phyloP scores from a whole-genome alignment of 192 early-diverging fungal species.

The Entomortierella chlamydospora region DNA sequence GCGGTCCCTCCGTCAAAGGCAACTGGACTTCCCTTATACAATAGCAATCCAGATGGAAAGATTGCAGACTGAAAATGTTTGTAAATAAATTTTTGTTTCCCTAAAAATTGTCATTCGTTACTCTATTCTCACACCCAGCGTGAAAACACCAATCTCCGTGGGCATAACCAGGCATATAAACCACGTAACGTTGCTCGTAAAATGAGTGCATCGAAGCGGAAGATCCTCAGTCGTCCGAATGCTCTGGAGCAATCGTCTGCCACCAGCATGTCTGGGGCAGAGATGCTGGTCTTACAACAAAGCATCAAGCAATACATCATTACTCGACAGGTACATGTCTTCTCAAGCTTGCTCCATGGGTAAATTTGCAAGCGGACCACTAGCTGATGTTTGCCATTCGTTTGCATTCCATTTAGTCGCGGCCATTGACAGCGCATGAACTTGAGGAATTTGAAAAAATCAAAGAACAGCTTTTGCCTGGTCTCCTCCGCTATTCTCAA shows the following conservation, averaged over 20 bases:
- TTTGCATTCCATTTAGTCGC: background rate
- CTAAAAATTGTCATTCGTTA: too few species aligned
- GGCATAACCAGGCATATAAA: too few species aligned
- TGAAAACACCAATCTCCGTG: too few species aligned
- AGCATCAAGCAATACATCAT: conserved; percentile 36
- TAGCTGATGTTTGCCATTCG: background rate
- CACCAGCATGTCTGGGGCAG: conserved; percentile 22
- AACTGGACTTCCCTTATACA: conserved; percentile 32
- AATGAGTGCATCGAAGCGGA: background rate
- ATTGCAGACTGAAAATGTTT: conserved; percentile 20
- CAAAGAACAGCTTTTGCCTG: conserved; percentile 18
- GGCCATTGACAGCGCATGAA: conserved; percentile 25
- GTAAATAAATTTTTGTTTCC: too few species aligned
- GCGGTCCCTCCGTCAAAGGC: conserved; percentile 7
- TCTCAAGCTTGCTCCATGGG: background rate
- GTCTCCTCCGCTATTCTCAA: conserved; percentile 27
- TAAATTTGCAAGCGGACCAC: background rate
- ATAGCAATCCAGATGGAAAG: conserved; percentile 47
- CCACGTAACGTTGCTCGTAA: background rate
- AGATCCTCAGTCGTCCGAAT: background rate
- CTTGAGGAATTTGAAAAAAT: conserved; percentile 29
- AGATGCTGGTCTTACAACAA: conserved; percentile 30
- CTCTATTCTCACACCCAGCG: too few species aligned
- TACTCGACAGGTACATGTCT: conserved; percentile 17
- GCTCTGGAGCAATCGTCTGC: background rate